Evolutionary conservation across 805 yeast genomes (phyloP), one percentile per base, ranked within the genome.

Genomic region (Lipomyces mesembrius): DNA sequence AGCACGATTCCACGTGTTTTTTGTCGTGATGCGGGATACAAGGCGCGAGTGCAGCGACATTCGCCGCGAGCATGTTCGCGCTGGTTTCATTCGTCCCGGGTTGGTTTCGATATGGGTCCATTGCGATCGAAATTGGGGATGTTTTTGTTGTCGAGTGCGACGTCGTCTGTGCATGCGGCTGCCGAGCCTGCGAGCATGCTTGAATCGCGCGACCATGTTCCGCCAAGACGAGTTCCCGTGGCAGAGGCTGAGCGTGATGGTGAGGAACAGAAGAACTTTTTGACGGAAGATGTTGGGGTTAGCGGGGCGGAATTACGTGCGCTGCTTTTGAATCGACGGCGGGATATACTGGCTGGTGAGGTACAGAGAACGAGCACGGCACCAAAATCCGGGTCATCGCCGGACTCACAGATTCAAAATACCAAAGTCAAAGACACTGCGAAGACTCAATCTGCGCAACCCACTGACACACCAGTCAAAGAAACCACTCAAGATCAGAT

Each of bases 131-230:
- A 43, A 43, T 17, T 43, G 49, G 49, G 49, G 22, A 1, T 25
- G 9, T 43, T 43, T 43, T 43, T 43, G 49, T n/a, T n/a, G 11
- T 43, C 49, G 22, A 43, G 49, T n/a, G 49, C 49, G 49, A 43
- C 49, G 22, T 43, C 49, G 5, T 43, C 49, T 8, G 25, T 8
- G 22, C 49, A 43, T 43, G 49, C 49, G 20, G 49, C 49, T 3
- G 49, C 49, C 7, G 49, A 43, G 49, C 49, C 49, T 5, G 49
- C 22, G 49, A 43, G 49, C 49, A 43, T n/a, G 49, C 49, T 43
- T 17, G 22, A 43, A 43, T n/a, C 20, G 20, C 9, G 3, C 12
- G 20, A 43, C 9, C 22, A n/a, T 6, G 22, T 17, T 17, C 49
- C 22, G 22, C 49, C 49, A 7, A 43, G 49, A n/a, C 49, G 22